Evolutionary conservation across 2,329 filamentous ascomycete species (phyloP).

Genomic region (Ceratocystis albifundus): DNA sequence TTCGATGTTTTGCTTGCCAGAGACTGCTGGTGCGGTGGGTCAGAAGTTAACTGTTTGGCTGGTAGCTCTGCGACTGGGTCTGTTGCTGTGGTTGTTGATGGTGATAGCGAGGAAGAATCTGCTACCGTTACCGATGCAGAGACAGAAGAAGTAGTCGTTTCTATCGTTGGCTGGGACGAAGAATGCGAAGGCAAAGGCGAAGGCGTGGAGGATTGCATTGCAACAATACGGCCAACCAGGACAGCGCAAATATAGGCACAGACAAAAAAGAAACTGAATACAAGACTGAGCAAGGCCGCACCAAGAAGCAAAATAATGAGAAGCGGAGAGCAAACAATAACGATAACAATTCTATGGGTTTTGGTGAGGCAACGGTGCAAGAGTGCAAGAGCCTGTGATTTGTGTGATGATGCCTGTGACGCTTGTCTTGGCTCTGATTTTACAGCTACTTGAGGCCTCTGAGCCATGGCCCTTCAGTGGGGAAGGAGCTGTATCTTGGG

Average conservation of each 20-base stretch:
- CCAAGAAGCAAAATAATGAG: constrained; percentile 13
- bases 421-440: neutral
- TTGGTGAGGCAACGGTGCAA: neutral
- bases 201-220: constrained; percentile 14
- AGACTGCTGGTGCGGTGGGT: neutral
- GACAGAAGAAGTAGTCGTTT: constrained; percentile 3
- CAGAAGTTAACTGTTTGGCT: neutral
- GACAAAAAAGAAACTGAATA: constrained; percentile 20
- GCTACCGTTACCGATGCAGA: neutral
- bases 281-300: constrained; percentile 19
- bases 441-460: neutral
- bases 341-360: neutral
- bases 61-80: neutral
- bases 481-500: neutral
- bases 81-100: constrained; percentile 16
- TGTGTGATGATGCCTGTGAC: neutral
- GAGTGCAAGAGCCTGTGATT: constrained; percentile 3
- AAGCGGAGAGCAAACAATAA: constrained; percentile 15
- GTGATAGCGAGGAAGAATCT: neutral
- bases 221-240: constrained; percentile 14
- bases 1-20: neutral
- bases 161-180: neutral
- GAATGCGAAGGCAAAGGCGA: neutral
- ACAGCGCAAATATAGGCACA: constrained; percentile 16
- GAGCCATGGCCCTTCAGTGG: constrained; percentile 4